Evolutionary conservation across 176 grass and related monocot genomes (phyloP).

Genomic region (Oryza glaberrima): DNA sequence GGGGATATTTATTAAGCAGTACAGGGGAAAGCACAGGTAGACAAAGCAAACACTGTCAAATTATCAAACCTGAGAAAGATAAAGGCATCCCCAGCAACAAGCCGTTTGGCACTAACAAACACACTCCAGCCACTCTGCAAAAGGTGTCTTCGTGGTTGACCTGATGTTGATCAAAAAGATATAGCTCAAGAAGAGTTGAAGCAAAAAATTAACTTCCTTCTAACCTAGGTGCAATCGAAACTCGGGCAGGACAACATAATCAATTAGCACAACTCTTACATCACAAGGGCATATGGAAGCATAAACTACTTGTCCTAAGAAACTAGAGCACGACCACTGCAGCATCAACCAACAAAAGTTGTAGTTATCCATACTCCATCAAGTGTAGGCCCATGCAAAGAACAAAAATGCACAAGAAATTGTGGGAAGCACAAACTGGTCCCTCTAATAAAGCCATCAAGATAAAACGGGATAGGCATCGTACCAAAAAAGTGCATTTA

Average conservation of each 20-base stretch:
- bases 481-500: constrained; percentile 38
- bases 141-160: constrained; percentile 90
- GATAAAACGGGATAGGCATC: constrained; percentile 17
- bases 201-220: not conserved
- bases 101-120: constrained; percentile 92
- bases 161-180: constrained; percentile 45
- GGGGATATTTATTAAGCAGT: constrained; percentile 15
- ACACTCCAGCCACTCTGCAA: constrained; percentile 99
- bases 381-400: not conserved
- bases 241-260: not conserved
- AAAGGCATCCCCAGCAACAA: constrained; percentile 94
- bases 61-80: constrained; percentile 85
- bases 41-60: not conserved
- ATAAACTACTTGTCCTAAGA: constrained; percentile 10
- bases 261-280: not conserved
- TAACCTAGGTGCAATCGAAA: not conserved
- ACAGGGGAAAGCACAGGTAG: not conserved
- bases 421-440: constrained; percentile 17
- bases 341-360: constrained; percentile 6
- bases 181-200: constrained; percentile 18
- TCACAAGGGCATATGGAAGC: not conserved
- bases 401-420: not conserved
- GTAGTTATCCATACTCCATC: constrained; percentile 1
- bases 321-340: not conserved
- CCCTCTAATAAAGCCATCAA: not conserved